These are phyloP conservation scores for Calonectria ilicicola DNA, from an alignment of 2,329 filamentous ascomycete species.

Conservation along the genomic window DNA sequence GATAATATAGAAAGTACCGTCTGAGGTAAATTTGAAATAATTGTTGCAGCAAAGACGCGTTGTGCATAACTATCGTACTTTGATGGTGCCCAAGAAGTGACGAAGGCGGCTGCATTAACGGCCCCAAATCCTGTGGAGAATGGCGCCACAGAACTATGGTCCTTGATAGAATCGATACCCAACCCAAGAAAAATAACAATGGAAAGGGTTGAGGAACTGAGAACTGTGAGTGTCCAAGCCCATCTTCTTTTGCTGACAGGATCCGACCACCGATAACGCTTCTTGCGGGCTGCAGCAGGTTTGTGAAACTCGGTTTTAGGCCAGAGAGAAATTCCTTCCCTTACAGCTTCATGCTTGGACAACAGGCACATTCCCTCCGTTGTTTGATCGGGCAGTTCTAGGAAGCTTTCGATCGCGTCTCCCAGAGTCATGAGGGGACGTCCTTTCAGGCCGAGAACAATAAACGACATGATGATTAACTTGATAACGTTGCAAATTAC, in stretches of 20 bases:
- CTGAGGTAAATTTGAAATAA: background rate
- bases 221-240: background rate
- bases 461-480: background rate
- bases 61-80: background rate
- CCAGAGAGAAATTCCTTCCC: background rate
- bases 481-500: background rate
- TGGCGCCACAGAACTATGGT: background rate
- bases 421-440: background rate
- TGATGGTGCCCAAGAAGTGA: background rate
- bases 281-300: background rate
- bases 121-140: background rate
- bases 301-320: background rate
- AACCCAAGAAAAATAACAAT: background rate
- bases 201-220: background rate
- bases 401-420: constrained; percentile 4
- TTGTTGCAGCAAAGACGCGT: background rate
- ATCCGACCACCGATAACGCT: background rate
- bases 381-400: background rate
- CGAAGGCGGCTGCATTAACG: background rate
- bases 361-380: background rate
- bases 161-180: background rate
- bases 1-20: background rate
- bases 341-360: background rate
- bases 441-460: constrained; percentile 19
- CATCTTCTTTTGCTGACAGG: background rate